Evolutionary conservation across 768 basidiomycete genomes (phyloP), one percentile per base, ranked within the genome.

Genomic region (Baorangia bicolor): DNA sequence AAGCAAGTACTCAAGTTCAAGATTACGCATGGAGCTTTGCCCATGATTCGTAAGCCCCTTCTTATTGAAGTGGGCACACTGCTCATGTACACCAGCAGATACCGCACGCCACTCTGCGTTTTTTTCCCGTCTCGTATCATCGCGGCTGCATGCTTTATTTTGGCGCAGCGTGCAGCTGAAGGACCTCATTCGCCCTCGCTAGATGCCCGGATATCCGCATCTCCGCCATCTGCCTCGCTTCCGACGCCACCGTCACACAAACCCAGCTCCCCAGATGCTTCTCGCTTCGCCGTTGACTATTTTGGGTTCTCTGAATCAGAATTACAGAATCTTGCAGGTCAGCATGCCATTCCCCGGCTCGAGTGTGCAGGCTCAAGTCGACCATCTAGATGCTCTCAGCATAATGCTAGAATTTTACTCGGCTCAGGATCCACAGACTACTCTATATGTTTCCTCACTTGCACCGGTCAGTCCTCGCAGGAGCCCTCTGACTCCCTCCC

Each of bases 21-120:
- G 90, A 92, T 65, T 86, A 83, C 64, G 85, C 90, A 13, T 94
- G 91, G 92, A 90, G 88, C 58, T 77, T 94, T 47, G 87, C 90
- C 14, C 89, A 92, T 71, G 92, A 94, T 75, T 91, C 92, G 92
- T 93, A 55, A 72, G 79, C 80, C 34, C 40, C 14, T 23, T 47
- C 34, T 42, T 34, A 30, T 21, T 40, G 25, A 33, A 31, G 46
- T 35, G n/a, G 30, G 38, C 40, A 38, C 49, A 48, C 34, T 52
- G 35, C 58, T 44, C 57, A 57, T 55, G 34, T 37, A 31, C 35
- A 48, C 55, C 42, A 27, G 23, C 64, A 92, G 92, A 49, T 90
- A 86, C 71, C 81, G 92, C 60, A 92, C 88, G 4, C 89, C 90
- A 4, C 72, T 92, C 21, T 92, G 90, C 67, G 65, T 92, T 41